Evolutionary conservation across 768 basidiomycete species (phyloP).

Genomic region (Panaeolus papilionaceus): DNA sequence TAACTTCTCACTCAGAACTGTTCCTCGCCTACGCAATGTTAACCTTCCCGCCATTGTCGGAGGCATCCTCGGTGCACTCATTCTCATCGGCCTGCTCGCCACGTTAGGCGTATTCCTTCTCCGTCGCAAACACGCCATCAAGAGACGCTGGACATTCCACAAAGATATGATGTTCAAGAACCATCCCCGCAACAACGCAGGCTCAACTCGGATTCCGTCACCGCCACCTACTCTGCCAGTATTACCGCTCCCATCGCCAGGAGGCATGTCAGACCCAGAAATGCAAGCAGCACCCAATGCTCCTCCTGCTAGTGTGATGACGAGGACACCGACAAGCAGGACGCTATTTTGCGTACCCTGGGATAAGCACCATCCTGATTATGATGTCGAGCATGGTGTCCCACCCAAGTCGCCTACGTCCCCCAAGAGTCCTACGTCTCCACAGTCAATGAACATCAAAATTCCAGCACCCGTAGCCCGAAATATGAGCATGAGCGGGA

Average conservation of each 20-base stretch:
- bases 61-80: constrained; percentile 24
- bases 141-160: constrained; percentile 28
- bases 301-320: background rate
- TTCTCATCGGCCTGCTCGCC: constrained; percentile 24
- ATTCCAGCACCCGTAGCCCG: background rate
- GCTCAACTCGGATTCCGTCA: constrained; percentile 9
- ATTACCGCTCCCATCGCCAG: background rate
- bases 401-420: background rate
- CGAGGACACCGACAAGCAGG: background rate
- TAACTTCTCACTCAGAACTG: background rate
- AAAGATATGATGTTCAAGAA: constrained; percentile 29
- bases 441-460: background rate
- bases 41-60: constrained; percentile 29
- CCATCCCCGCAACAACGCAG: constrained; percentile 10
- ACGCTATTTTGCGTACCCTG: background rate
- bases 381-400: background rate
- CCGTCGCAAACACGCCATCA: constrained; percentile 20
- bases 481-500: background rate
- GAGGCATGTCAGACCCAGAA: background rate
- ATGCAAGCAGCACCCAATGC: background rate
- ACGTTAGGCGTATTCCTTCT: constrained; percentile 22
- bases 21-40: background rate
- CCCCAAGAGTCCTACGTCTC: background rate
- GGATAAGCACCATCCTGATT: constrained; percentile 3
- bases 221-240: background rate